Conservation (phyloP, 2,329 filamentous ascomycete species). For the Ceratocystis colombiana region DNA sequence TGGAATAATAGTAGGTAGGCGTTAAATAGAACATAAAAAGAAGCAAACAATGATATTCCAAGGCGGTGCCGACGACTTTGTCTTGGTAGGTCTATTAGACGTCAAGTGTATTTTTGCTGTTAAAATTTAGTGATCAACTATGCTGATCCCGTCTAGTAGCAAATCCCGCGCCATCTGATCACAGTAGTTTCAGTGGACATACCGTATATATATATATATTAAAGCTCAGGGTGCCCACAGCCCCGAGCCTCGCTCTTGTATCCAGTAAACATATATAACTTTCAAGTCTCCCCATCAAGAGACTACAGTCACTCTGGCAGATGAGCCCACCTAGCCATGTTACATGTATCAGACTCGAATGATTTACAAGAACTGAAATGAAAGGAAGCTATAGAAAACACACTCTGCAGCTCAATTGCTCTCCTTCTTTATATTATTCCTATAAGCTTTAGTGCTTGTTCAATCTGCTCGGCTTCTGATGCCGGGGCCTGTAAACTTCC, state of each 20-base stretch:
- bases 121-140: background rate
- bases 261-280: no score
- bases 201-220: rapidly evolving
- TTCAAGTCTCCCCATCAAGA: no score
- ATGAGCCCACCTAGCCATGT: no score
- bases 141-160: background rate
- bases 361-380: no score
- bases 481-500: conserved; percentile 34
- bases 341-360: no score
- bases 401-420: background rate
- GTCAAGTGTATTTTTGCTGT: background rate
- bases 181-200: background rate
- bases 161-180: background rate
- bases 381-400: background rate
- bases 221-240: no score
- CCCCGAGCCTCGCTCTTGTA: no score
- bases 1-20: no score
- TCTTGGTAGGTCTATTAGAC: background rate
- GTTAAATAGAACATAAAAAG: no score
- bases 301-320: no score
- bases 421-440: conserved; percentile 33
- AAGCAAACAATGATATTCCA: no score
- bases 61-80: background rate
- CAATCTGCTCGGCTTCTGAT: conserved; percentile 37
- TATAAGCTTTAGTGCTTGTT: conserved; percentile 37